These are phyloP conservation scores for Trichosporon ovoides DNA, from an alignment of 1,284 basidiomycete genomes.

Conservation along the genomic window DNA sequence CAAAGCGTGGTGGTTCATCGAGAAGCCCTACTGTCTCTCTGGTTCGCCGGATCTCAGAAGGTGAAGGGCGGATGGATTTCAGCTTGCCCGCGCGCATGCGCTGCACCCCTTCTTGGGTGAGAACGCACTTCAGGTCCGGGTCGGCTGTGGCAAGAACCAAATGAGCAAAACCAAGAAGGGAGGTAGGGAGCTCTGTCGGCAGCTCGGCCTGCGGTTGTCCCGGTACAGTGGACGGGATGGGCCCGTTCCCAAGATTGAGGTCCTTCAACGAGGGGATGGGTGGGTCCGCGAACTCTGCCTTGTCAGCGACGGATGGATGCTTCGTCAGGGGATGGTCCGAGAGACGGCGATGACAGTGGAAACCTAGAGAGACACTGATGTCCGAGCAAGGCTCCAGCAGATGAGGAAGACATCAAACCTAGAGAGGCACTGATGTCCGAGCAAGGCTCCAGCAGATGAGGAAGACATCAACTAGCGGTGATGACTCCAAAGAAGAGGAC, in stretches of 20 bases:
- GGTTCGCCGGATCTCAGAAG: slow-evolving; percentile 28
- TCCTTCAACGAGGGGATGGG: slow-evolving; percentile 48
- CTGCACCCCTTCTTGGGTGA: slow-evolving; percentile 40
- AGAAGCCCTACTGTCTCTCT: slow-evolving; percentile 48
- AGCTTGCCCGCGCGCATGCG: slow-evolving; percentile 37
- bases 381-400: too few relatives aligned
- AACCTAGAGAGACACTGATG: too few relatives aligned
- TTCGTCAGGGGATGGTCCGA: too few relatives aligned
- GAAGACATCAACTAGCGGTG: too few relatives aligned
- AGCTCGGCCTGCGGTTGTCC: slow-evolving; percentile 13
- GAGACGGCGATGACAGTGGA: too few relatives aligned
- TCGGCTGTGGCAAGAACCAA: slow-evolving; percentile 45
- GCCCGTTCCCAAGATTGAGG: slow-evolving; percentile 15
- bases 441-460: too few relatives aligned
- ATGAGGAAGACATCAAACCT: too few relatives aligned
- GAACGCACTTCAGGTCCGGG: slow-evolving; percentile 44
- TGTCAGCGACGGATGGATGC: too few relatives aligned
- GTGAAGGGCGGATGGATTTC: slow-evolving; percentile 35
- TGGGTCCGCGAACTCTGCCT: slow-evolving; percentile 64
- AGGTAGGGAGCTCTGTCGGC: slow-evolving; percentile 30
- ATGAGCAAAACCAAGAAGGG: slow-evolving; percentile 47
- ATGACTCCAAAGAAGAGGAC: too few relatives aligned
- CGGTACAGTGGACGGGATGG: slow-evolving; percentile 13
- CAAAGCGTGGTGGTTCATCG: slow-evolving; percentile 64
- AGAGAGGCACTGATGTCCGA: too few relatives aligned